These are phyloP conservation scores for Zychaea mexicana DNA, from an alignment of 371 early-diverging fungal species.

Conservation along the genomic window DNA sequence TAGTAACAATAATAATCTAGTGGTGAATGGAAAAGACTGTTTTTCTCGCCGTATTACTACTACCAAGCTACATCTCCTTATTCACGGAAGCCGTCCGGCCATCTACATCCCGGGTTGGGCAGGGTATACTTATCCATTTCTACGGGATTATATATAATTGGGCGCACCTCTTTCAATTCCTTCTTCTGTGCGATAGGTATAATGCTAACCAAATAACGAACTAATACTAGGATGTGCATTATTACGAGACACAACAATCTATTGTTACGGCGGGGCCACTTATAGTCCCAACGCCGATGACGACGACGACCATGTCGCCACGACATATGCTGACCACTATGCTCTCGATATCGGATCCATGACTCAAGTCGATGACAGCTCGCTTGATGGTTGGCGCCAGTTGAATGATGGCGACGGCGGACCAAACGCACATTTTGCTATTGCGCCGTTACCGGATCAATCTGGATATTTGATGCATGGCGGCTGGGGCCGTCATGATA, in stretches of 20 bases:
- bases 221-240: slow-evolving; percentile 7
- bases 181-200: too few species aligned
- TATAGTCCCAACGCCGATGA: not conserved
- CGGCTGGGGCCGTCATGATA: slow-evolving; percentile 15
- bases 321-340: slow-evolving; percentile 4
- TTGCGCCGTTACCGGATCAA: slow-evolving; percentile 1
- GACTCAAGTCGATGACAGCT: slow-evolving; percentile 42
- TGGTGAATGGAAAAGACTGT: not conserved
- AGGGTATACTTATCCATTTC: not conserved
- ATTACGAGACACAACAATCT: slow-evolving; percentile 6
- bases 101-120: not conserved
- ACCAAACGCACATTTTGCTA: slow-evolving; percentile 18
- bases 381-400: slow-evolving; percentile 46
- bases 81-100: not conserved
- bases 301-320: not conserved
- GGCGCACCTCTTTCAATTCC: not conserved
- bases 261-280: slow-evolving; percentile 13
- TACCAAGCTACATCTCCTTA: not conserved
- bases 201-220: too few species aligned
- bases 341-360: not conserved
- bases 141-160: not conserved
- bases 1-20: not conserved
- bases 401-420: not conserved
- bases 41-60: not conserved
- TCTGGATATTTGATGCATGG: slow-evolving; percentile 9